These are phyloP conservation scores for Rhodotorula graminis DNA, from an alignment of 768 basidiomycete species.

Conservation along the genomic window DNA sequence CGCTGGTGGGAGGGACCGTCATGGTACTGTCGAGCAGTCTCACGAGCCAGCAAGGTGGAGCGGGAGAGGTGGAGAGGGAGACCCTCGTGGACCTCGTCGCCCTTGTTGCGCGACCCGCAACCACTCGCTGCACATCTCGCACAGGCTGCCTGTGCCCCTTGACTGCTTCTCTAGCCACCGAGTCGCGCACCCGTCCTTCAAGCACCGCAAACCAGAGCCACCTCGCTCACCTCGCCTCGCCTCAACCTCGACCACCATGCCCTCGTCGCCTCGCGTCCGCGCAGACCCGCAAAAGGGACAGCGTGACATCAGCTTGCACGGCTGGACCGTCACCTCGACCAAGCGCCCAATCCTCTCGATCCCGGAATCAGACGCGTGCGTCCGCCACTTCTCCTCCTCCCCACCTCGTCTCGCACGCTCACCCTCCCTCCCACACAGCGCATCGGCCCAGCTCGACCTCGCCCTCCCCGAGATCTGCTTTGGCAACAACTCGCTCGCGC, in stretches of 20 bases:
- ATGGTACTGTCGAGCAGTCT: neutral
- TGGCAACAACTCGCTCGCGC: conserved; percentile 68
- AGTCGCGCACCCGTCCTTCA: too few species aligned
- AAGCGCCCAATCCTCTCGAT: conserved; percentile 69
- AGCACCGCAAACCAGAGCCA: too few species aligned
- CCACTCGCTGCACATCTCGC: too few species aligned
- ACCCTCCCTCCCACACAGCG: conserved; percentile 36
- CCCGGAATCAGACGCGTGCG: conserved; percentile 29
- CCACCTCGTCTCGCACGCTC: neutral
- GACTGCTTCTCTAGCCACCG: too few species aligned
- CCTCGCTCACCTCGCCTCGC: too few species aligned
- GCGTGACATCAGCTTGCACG: conserved; percentile 62
- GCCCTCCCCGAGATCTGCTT: conserved; percentile 97
- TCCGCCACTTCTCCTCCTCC: neutral
- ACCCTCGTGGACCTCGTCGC: too few species aligned
- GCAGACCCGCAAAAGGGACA: conserved; percentile 43
- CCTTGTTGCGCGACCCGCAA: too few species aligned
- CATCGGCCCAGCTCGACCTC: conserved; percentile 54
- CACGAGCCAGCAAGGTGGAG: neutral
- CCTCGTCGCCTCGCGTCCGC: conserved; percentile 2
- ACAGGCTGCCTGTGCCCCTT: too few species aligned
- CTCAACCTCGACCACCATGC: neutral
- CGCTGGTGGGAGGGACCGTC: conserved; percentile 14
- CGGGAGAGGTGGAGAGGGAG: too few species aligned
- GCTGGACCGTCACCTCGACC: conserved; percentile 65